phyloP scores from a whole-genome alignment of 1,139 yeast genomes.

The Pichia inconspicua region DNA sequence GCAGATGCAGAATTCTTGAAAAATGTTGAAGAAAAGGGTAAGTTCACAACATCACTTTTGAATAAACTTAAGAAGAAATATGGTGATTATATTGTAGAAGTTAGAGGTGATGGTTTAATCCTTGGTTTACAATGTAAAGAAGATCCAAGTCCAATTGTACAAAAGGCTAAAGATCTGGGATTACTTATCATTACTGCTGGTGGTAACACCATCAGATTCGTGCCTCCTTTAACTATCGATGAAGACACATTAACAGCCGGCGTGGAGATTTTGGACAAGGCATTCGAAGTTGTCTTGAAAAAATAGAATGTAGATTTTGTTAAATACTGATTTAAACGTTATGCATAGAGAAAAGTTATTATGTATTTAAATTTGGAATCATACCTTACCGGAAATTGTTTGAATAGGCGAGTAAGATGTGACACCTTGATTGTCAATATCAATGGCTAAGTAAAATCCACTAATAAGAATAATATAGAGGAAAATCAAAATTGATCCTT shows the following conservation, averaged over 20 bases:
- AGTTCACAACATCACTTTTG: constrained; percentile 44
- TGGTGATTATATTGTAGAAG: constrained; percentile 53
- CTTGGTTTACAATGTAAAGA: constrained; percentile 71
- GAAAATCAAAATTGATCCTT: constrained; percentile 82
- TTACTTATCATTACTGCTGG: constrained; percentile 85
- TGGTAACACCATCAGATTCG: constrained; percentile 77
- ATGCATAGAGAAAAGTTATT: neutral
- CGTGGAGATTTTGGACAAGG: constrained; percentile 51
- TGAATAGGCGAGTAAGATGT: neutral
- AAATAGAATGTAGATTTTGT: constrained; percentile 1
- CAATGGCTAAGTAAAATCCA: constrained; percentile 71
- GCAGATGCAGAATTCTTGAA: constrained; percentile 53
- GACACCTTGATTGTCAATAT: constrained; percentile 20
- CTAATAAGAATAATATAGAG: constrained; percentile 67
- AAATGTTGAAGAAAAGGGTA: constrained; percentile 52
- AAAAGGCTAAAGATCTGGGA: constrained; percentile 69
- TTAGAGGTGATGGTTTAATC: constrained; percentile 84
- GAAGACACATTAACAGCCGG: constrained; percentile 65
- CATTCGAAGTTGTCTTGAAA: constrained; percentile 33
- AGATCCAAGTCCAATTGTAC: constrained; percentile 60
- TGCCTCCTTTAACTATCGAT: constrained; percentile 85
- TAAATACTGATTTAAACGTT: too few relatives aligned
- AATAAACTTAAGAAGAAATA: constrained; percentile 43
- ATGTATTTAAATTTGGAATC: neutral
- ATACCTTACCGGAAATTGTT: constrained; percentile 3